Conservation (phyloP, 805 yeast genomes). For the Candida pseudofarinosa region DNA sequence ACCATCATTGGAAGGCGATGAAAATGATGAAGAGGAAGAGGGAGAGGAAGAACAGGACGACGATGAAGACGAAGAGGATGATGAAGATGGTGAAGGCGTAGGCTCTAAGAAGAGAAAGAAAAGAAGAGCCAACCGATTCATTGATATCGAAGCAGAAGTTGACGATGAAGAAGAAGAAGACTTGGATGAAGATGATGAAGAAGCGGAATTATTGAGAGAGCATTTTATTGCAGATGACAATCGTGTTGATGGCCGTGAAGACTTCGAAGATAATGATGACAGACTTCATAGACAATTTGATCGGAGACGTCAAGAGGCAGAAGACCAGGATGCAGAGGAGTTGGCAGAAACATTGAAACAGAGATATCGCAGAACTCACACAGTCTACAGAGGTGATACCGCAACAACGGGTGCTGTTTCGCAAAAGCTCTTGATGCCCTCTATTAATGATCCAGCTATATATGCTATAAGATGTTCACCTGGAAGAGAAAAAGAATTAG, state of each 20-base stretch:
- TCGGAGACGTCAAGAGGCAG: conserved; percentile 76
- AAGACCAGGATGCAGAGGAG: conserved; percentile 92
- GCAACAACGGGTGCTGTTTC: conserved; percentile 64
- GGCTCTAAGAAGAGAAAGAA: conserved; percentile 44
- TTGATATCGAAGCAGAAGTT: conserved; percentile 97
- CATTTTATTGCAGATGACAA: conserved; percentile 73
- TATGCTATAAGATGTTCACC: conserved; percentile 94
- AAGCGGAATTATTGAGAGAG: conserved; percentile 80
- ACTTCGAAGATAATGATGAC: conserved; percentile 50
- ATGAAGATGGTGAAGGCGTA: conserved; percentile 47
- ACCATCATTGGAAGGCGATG: conserved; percentile 9
- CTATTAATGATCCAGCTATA: conserved; percentile 92
- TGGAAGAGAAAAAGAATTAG: conserved; percentile 89
- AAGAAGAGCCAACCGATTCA: conserved; percentile 69
- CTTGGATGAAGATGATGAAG: conserved; percentile 87
- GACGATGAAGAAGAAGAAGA: conserved; percentile 95
- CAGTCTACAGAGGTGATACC: conserved; percentile 82
- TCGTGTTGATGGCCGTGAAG: conserved; percentile 50
- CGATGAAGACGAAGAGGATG: conserved; percentile 50
- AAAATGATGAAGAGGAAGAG: conserved; percentile 14
- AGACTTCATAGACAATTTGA: conserved; percentile 89
- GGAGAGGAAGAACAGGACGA: conserved; percentile 41
- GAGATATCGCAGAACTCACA: conserved; percentile 83
- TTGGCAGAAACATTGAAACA: conserved; percentile 90
- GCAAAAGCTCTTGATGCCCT: conserved; percentile 88